These are phyloP conservation scores for Arthonia radiata DNA, from an alignment of 495 filamentous ascomycete species.

Conservation along the genomic window DNA sequence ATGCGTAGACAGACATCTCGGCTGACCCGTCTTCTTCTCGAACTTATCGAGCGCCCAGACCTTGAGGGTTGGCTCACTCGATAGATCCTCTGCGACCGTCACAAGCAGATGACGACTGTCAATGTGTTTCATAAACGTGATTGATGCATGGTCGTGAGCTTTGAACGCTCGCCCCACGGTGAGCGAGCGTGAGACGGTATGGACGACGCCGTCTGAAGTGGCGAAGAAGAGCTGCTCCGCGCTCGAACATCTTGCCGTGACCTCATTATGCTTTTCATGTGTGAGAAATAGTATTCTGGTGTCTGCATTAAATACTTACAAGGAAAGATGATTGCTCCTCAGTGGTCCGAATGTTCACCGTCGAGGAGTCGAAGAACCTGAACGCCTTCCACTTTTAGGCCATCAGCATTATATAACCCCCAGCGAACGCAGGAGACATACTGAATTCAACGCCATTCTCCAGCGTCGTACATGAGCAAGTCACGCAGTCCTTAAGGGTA, in stretches of 20 bases:
- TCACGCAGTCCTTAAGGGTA: no score
- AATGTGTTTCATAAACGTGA: constrained; percentile 90
- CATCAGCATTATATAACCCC: neutral
- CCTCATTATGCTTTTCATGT: constrained; percentile 28
- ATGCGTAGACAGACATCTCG: constrained; percentile 63
- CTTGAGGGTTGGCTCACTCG: constrained; percentile 68
- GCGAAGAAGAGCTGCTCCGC: constrained; percentile 82
- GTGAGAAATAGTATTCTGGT: constrained; percentile 7
- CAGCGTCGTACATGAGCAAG: no score
- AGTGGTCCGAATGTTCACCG: constrained; percentile 57
- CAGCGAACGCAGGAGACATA: constrained; percentile 3
- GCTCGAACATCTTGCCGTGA: constrained; percentile 60
- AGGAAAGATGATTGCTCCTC: constrained; percentile 31
- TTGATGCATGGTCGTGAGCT: constrained; percentile 51
- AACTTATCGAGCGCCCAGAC: constrained; percentile 90
- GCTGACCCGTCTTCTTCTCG: constrained; percentile 78
- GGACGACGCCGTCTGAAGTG: constrained; percentile 57
- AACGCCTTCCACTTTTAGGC: constrained; percentile 82
- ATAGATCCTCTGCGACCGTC: constrained; percentile 69
- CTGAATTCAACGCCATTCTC: constrained; percentile 16
- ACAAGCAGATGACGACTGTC: constrained; percentile 67
- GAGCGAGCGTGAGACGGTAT: constrained; percentile 65
- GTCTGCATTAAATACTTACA: constrained; percentile 24
- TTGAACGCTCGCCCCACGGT: constrained; percentile 69
- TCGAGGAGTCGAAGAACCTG: constrained; percentile 91